Base-by-base conservation (phyloP, 305 asterid genomes). In the Solanum aculeatissimum region DNA sequence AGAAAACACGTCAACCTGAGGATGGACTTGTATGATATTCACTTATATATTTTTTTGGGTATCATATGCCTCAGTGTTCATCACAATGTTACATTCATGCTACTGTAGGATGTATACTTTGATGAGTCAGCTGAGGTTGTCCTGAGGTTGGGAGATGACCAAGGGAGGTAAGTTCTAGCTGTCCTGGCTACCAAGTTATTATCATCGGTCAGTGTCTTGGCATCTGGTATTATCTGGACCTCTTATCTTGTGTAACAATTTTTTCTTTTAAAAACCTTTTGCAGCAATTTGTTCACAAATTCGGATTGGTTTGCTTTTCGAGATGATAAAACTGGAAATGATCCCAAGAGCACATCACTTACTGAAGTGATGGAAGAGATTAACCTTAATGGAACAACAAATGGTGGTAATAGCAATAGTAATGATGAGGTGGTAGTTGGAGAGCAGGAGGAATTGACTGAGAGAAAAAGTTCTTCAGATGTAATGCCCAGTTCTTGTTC, bases 251-350 rank as follows among this genome's bases (percentile, higher is more conserved):
- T 75, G 21, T 18, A 29, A 77, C 29, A 9, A 3, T 71, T 71
- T 21, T 43, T 42, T 13, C 1, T 7, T 15, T 69, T 7, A 51
- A 77, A 25, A 38, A 69, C 51, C 47, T 51, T 45, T 9, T 89
- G 91, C 92, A 83, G 92, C 95, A 94, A 96, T 84, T 90, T 97
- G 93, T 95, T 97, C 92, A 94, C 99, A 80, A 95, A 95, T 87
- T 95, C 99, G 85, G 93, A 97, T 91, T 97, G 99, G 99, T 97
- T 97, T 90, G 95, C 98, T 21, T 97, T 95, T 88, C 95, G 93
- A 93, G 99, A 97, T 47, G 98, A 92, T 66, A 87, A 88, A 87
- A 84, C 51, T 84, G 95, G 89, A 53, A 90, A 87, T 85, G 89
- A 86, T 57, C 87, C 93, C 62, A 86, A 84, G 83, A 91, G 84